A percentile compares a stretch with the other conserved stretches of the same genome.
These are phyloP conservation scores for Ophiosphaerella herpotricha DNA, from an alignment of 2,329 filamentous ascomycete species.

Conservation along the genomic window DNA sequence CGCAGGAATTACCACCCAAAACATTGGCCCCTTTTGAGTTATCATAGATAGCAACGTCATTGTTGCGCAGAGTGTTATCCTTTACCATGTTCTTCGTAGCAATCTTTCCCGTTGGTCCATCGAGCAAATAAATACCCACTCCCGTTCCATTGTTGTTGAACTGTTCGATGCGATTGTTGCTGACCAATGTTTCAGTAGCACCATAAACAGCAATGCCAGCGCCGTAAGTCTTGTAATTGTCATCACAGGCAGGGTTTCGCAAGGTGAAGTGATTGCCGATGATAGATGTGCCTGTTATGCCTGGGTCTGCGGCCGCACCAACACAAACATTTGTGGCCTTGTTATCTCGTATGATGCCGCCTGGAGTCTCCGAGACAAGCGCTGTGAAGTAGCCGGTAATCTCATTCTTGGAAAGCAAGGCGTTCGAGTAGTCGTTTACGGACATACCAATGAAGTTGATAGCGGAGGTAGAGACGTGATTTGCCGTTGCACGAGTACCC, in stretches of 20 bases:
- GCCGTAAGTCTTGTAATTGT: neutral
- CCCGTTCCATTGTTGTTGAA: constrained; percentile 1
- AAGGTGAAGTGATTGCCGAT: constrained; percentile 34
- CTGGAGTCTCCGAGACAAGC: constrained; percentile 25
- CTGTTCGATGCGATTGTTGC: constrained; percentile 1
- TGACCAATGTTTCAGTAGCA: neutral
- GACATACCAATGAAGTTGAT: constrained; percentile 46
- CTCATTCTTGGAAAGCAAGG: neutral
- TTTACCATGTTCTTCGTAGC: constrained; percentile 1
- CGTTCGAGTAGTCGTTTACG: constrained; percentile 18
- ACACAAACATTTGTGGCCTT: constrained; percentile 36
- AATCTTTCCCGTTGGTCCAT: neutral
- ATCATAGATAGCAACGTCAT: constrained; percentile 4
- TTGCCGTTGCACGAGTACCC: constrained; percentile 17
- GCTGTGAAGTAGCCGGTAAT: constrained; percentile 3
- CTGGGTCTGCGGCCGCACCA: constrained; percentile 43
- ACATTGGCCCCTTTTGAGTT: constrained; percentile 1
- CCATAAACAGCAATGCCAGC: neutral
- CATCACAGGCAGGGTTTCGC: constrained; percentile 12
- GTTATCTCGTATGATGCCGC: constrained; percentile 39
- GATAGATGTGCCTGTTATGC: constrained; percentile 34
- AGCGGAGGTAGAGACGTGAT: constrained; percentile 28
- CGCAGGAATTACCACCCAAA: neutral
- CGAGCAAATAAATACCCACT: constrained; percentile 1
- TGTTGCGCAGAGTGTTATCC: neutral